Base-by-base conservation (phyloP, 2,329 filamentous ascomycete genomes). In the Penicillium sclerotiorum region DNA sequence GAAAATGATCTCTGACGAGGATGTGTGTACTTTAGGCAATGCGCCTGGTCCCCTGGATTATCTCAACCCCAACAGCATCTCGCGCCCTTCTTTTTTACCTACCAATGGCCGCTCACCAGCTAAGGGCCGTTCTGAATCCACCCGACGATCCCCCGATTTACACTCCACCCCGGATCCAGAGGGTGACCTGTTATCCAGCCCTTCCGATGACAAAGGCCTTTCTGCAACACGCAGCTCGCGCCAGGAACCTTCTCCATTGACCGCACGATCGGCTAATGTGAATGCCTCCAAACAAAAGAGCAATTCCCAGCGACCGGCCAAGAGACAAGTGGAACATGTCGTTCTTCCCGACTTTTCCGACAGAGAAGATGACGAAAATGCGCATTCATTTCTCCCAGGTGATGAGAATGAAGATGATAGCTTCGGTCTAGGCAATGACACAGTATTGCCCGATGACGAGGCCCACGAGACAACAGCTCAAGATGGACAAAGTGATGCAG, bases 31-130 rank as follows among this genome's bases (percentile, higher is more conserved):
- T 43, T 33, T 30, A 76, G 73, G 69, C 37, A 72, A 73, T 52
- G 69, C 65, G 30, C 73, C 69, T 20, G 71, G 67, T 33, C 74
- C 73, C 25, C 65, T 68, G 33, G 73, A 76, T 56, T 69, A 74
- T 42, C 62, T 76, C 7, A 67, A 66, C 23, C 58, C 64, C 35
- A 57, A 63, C 18, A 68, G 68, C 50, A 61, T 61, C 17, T 59
- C 66, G 43, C 70, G 70, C 36, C 61, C 56, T 33, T 63, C 67
- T 28, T 70, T 67, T 44, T 53, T 74, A 4, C 73, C 68, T 12
- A 69, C 69, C 9, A 70, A 73, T 9, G 65, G 73, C 45, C 69
- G 72, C 46, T 78, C 76, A 17, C 75, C 76, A 2, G 68, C 72
- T 42, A 79, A 78, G 60, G 67, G 69, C 21, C 58, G 76, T 45